Base-by-base conservation (phyloP, 2,329 filamentous ascomycete genomes). In the Alternaria sp. region DNA sequence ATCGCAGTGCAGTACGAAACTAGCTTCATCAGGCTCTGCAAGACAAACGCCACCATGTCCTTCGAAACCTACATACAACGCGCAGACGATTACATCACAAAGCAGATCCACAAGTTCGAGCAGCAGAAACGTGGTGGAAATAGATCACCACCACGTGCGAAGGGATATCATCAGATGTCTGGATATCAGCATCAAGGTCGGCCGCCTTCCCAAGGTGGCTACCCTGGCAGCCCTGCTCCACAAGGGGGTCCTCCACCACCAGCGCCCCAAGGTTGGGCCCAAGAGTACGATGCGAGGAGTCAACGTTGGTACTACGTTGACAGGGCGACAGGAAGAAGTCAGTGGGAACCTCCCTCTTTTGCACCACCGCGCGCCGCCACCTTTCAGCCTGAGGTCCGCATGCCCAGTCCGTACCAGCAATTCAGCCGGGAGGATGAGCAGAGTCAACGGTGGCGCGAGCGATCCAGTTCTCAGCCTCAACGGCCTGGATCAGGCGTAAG, bases 231-330 rank as follows among this genome's bases (percentile, higher is more conserved):
- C 41, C 58, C 62, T 20, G 56, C 27, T 28, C 58, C 45, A 16
- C 54, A 43, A 50, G 56, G 10, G 41, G 55, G 51, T 57, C 59
- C 48, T 57, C 59, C 50, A 43, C 67, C 69, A n/a, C 66, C 44
- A 69, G 12, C 65, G 48, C 70, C 72, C 2, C 62, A 64, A 11
- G 88, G 88, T 65, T 91, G 89, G 89, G 78, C 81, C 30, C 81
- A 86, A 20, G 85, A 89, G 74, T 91, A 84, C 75, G 88, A 91
- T 68, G 82, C 85, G 51, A 81, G 80, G 54, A 80, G 82, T 56
- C 85, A 88, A 71, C 85, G 86, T 56, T 90, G 86, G 80, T 91
- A 86, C 78, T 91, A 89, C 69, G 81, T 86, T 61, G 87, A 91
- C 72, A 79, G 85, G 54, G 79, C 85, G 44, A 86, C 86, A 7